Evolutionary conservation across 2,329 filamentous ascomycete species (phyloP).

Genomic region (Daldinia sp.): DNA sequence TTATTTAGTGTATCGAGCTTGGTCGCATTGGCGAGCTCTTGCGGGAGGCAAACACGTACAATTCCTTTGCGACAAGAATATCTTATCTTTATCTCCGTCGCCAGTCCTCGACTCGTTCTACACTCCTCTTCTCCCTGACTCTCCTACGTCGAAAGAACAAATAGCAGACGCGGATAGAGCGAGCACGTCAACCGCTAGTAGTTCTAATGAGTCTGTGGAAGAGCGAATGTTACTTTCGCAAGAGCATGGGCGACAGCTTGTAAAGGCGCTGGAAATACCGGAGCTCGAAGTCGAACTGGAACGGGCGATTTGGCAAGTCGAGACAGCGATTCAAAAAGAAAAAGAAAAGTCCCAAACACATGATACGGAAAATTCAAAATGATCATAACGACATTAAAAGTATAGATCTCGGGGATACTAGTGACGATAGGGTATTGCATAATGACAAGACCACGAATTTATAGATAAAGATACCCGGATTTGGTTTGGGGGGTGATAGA

Average conservation of each 20-base stretch:
- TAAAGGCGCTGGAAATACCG: constrained; percentile 73
- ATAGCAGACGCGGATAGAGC: constrained; percentile 44
- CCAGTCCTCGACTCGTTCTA: constrained; percentile 81
- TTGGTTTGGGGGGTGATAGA: constrained; percentile 27
- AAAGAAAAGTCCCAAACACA: constrained; percentile 42
- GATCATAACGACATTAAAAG: constrained; percentile 23
- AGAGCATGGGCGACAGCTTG: constrained; percentile 68
- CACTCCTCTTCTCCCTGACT: constrained; percentile 48
- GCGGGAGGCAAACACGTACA: constrained; percentile 86
- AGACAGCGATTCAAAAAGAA: constrained; percentile 60
- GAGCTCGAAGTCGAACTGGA: constrained; percentile 80
- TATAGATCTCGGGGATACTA: constrained; percentile 12
- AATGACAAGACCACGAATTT: constrained; percentile 31
- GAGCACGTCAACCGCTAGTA: constrained; percentile 37
- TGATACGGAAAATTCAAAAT: constrained; percentile 23
- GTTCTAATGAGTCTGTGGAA: constrained; percentile 45
- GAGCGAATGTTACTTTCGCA: constrained; percentile 65
- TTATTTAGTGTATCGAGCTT: constrained; percentile 90
- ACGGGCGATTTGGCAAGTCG: constrained; percentile 80
- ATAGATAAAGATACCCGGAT: constrained; percentile 31
- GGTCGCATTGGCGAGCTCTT: constrained; percentile 90
- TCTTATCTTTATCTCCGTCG: constrained; percentile 75
- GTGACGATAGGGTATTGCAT: constrained; percentile 33
- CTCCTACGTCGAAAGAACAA: constrained; percentile 46
- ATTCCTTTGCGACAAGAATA: constrained; percentile 80